Evolutionary conservation across 2,329 filamentous ascomycete species (phyloP), one percentile per base, ranked within the genome.

Genomic region (Ophiostoma montium): DNA sequence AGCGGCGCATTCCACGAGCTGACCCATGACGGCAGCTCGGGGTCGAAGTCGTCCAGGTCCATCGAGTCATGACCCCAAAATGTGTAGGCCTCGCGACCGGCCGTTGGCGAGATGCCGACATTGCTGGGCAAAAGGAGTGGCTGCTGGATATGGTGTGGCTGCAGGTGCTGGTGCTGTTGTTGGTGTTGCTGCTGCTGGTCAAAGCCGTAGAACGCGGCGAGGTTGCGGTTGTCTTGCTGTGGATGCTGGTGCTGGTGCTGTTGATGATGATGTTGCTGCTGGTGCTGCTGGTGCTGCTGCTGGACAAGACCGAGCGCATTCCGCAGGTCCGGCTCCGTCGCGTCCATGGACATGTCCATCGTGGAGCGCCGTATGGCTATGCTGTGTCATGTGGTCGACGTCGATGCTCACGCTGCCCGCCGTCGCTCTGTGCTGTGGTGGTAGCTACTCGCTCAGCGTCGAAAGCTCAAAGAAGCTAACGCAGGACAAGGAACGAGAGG

Each of bases 41-140:
- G 48, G 46, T 60, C 59, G 16, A 58, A 54, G 16, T 44, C 42
- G 49, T 62, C 60, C 12, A 61, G 46, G 16, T 62, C 60, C 60
- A 61, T 62, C 1, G 57, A 49, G 21, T 61, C 59, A 10, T 54
- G 53, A 7, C 47, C 13, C 54, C 52, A 56, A 50, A 42, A 52
- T 13, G 27, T 23, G 15, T 52, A 52, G 12, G 47, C 23, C 18
- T 54, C 49, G 42, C 30, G n/a, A 11, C 30, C 30, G 27, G 16
- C 47, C 42, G 48, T 35, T 12, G 33, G 19, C 13, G 33, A 50
- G 23, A 32, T 10, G 32, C 2, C 45, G n/a, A 23, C 44, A 33
- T n/a, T 33, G 30, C 30, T 44, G 27, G 31, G 7, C 31, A 51
- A 16, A 33, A 49, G 18, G 35, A 43, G 15, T 46, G 46, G 8